Conservation (phyloP, 768 basidiomycete genomes). For the Hirschioporus abietinus region DNA sequence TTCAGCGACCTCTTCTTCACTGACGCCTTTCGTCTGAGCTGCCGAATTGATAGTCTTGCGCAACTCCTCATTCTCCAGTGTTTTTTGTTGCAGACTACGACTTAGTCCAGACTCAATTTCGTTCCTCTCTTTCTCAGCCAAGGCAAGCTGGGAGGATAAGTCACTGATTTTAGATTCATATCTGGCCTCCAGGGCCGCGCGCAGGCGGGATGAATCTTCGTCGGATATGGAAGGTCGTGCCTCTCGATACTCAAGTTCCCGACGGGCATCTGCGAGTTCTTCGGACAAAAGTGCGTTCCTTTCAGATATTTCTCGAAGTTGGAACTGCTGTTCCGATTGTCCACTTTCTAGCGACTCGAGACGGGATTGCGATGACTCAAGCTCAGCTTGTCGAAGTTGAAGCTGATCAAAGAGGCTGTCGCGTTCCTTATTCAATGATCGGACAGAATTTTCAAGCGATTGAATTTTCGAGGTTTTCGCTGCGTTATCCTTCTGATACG, state of each 20-base stretch:
- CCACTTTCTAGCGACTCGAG: conserved; percentile 72
- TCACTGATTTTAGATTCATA: conserved; percentile 75
- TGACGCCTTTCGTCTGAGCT: conserved; percentile 54
- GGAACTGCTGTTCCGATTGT: conserved; percentile 81
- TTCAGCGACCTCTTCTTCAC: conserved; percentile 43
- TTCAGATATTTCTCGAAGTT: conserved; percentile 76
- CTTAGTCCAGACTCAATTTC: conserved; percentile 91
- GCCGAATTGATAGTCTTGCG: conserved; percentile 52
- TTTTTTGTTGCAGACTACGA: conserved; percentile 72
- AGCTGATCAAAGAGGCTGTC: conserved; percentile 79
- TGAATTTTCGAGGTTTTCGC: conserved; percentile 56
- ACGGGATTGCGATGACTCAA: conserved; percentile 76
- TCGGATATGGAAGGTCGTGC: conserved; percentile 42
- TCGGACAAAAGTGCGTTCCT: conserved; percentile 65
- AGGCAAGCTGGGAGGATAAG: conserved; percentile 54
- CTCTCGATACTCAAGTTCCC: conserved; percentile 47
- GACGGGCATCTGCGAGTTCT: conserved; percentile 59
- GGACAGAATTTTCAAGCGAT: conserved; percentile 66
- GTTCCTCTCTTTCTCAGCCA: conserved; percentile 75
- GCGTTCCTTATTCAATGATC: conserved; percentile 67
- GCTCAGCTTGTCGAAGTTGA: conserved; percentile 84
- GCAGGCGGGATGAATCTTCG: conserved; percentile 65
- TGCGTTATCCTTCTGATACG: conserved; percentile 63
- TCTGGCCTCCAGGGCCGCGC: conserved; percentile 69
- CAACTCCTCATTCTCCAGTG: conserved; percentile 70